Evolutionary conservation across 345 rosid species (phyloP).

Genomic region (Melaleuca quinquenervia): DNA sequence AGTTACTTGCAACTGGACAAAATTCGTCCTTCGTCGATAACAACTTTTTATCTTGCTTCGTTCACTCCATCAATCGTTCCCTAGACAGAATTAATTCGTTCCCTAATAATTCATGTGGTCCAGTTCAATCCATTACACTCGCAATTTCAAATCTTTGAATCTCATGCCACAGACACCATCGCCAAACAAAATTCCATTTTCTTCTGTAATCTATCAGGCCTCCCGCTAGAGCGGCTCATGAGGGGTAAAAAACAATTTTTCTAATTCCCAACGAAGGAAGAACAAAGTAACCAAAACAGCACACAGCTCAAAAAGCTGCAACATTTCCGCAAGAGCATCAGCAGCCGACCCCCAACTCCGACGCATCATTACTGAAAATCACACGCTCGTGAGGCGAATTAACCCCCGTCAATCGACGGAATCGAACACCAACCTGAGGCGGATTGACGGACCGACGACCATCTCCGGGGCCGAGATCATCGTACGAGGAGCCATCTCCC

Average conservation of each 20-base stretch:
- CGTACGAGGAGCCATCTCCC: constrained; percentile 16
- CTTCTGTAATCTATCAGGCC: background rate
- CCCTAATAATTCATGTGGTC: background rate
- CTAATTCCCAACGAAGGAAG: background rate
- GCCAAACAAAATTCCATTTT: background rate
- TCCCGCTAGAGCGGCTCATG: background rate
- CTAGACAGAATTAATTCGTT: background rate
- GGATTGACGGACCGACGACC: constrained; percentile 16
- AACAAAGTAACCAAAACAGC: background rate
- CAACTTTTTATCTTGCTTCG: background rate
- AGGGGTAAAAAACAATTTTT: background rate
- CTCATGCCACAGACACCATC: background rate
- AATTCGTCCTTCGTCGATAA: background rate
- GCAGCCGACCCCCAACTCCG: background rate
- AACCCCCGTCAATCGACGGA: background rate
- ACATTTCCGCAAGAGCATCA: background rate
- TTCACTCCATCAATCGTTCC: background rate
- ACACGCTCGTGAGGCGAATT: background rate
- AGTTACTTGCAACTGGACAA: background rate
- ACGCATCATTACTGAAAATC: background rate
- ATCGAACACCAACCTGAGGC: constrained; percentile 28
- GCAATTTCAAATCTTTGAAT: background rate
- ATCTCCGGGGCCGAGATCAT: constrained; percentile 25
- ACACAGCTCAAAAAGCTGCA: background rate
- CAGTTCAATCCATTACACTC: background rate